Evolutionary conservation across 1,284 basidiomycete genomes (phyloP), one percentile per base, ranked within the genome.

Genomic region (Trametes polyzona): DNA sequence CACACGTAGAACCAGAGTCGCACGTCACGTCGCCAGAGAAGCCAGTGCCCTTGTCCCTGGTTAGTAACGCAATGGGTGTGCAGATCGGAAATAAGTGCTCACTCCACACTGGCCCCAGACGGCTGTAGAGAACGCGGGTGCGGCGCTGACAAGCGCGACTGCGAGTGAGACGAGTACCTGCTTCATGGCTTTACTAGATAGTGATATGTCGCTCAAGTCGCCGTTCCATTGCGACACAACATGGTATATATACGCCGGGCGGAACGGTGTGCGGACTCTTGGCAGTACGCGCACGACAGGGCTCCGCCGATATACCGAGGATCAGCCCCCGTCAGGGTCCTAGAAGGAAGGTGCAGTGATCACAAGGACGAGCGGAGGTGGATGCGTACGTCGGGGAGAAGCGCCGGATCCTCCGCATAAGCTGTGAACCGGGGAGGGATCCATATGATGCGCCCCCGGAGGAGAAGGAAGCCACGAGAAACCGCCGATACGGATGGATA

Each of bases 31-130:
- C 64, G 1, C 72, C 72, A 17, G 62, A 61, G 47, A 60, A 72
- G 50, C 63, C 62, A 39, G 66, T 66, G 17, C 69, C 68, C 68
- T 70, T 27, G 4, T 24, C 6, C 3, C 27, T 16, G 17, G 7
- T n/a, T n/a, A 3, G 49, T 9, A 26, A 10, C 8, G 24, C 1
- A n/a, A 41, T 16, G 17, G 17, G 33, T 35, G 33, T n/a, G 5
- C 11, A 12, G 24, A 16, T 10, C 6, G 11, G 16, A 21, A 2
- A 37, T 9, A 16, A 11, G n/a, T 3, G 65, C 69, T 35, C 47
- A 71, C 71, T 46, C 70, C 71, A 39, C 71, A 72, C 53, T 72
- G 71, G 21, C 68, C 69, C 69, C 69, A 71, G 43, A 70, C 67
- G 4, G 67, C 55, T 14, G 69, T 66, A 7, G 67, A 67, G 33